A percentile compares a stretch with the other conserved stretches of the same genome.
Conservation (phyloP, 495 filamentous ascomycete species). For the Neurospora discreta region DNA sequence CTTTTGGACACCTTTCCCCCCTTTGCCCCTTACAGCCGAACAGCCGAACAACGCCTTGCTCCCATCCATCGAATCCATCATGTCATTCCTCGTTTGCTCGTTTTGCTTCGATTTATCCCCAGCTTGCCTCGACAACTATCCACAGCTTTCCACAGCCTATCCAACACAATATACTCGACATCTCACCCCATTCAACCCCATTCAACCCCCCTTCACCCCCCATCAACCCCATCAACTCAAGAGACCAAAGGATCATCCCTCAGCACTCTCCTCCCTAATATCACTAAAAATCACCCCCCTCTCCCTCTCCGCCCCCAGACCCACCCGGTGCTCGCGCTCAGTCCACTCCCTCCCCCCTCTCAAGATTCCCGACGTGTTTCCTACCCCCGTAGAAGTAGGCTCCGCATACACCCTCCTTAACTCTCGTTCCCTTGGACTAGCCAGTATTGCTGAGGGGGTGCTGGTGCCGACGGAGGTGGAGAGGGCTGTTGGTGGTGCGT, state of each 20-base stretch:
- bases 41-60: background rate
- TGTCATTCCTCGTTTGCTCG: background rate
- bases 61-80: background rate
- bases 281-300: conserved; percentile 18
- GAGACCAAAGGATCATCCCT: background rate
- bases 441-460: conserved; percentile 20
- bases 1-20: background rate
- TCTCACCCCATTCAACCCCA: background rate
- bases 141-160: too few species aligned
- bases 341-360: background rate
- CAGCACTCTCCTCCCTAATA: conserved; percentile 17
- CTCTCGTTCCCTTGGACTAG: conserved; percentile 19
- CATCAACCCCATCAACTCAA: too few species aligned
- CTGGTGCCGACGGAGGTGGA: conserved; percentile 3
- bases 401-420: conserved; percentile 13
- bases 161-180: background rate
- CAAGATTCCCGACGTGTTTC: background rate
- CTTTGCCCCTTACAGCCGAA: background rate
- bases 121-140: too few species aligned
- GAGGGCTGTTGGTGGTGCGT: background rate
- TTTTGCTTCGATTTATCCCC: too few species aligned
- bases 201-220: too few species aligned
- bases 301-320: background rate
- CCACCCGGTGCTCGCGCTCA: background rate
- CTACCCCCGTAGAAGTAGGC: background rate